Base-by-base conservation (phyloP, 768 basidiomycete genomes). In the Rhodotorula babjevae region DNA sequence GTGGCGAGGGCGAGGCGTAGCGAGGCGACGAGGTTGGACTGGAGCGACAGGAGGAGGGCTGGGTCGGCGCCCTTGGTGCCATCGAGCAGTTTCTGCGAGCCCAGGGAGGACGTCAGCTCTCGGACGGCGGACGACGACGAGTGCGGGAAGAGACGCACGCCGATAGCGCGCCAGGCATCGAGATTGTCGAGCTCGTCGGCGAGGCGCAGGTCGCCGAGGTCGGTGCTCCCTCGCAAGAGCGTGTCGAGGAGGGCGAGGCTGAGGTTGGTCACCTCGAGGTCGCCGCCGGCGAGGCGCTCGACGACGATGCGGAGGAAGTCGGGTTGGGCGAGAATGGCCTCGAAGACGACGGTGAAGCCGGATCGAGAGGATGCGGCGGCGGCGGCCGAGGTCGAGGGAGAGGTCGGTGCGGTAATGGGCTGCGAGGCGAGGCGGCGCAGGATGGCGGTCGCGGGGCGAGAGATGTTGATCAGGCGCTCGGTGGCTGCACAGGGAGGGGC, bases 231-330 rank as follows among this genome's bases (percentile, higher is more conserved):
- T 15, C 88, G 85, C 68, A 94, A 80, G 18, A 94, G 83, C 15
- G 91, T 90, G 78, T 93, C 93, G 77, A 95, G 90, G 76, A 95
- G 83, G 87, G 90, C 91, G 87, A 95, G 88, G 73, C 91, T 92
- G 76, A 57, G 73, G 67, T 69, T n/a, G 46, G 63, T 57, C 40
- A 67, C 52, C 46, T 46, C 46, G 52, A 69, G 42, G 87, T 90
- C 31, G 42, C 89, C 89, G 66, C 89, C 90, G 42, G 88, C 88
- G 56, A 95, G 80, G 8, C 91, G 85, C 74, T 82, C 87, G 29
- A 93, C 89, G n/a, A 94, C 89, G 12, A 89, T 90, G 80, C 91
- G 90, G 69, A 93, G 81, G 69, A 92, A 83, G 21, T 85, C 85
- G 40, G 83, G 83, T 74, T 89, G 89, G 74, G 85, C 88, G 77